Evolutionary conservation across 2,329 filamentous ascomycete species (phyloP).

Genomic region (Lecanicillium sp.): DNA sequence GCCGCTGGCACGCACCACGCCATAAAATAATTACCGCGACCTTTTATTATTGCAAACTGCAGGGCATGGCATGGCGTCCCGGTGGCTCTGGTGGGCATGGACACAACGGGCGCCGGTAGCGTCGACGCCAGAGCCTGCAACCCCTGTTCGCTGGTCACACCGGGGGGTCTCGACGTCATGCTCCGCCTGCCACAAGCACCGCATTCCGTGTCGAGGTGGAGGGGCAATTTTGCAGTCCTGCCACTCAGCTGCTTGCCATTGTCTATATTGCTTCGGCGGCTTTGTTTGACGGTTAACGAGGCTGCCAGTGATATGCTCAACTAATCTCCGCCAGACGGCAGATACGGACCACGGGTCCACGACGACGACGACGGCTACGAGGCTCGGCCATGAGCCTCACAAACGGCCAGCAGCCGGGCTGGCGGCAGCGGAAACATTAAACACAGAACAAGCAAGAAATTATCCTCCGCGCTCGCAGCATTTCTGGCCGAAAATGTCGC

Average conservation of each 20-base stretch:
- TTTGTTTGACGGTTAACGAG: too few relatives aligned
- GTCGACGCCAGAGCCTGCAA: not conserved
- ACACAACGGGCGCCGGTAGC: conserved; percentile 12
- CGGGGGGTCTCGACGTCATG: conserved; percentile 13
- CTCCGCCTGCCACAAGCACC: conserved; percentile 6
- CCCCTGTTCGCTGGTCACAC: conserved; percentile 13
- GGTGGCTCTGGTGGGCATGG: conserved; percentile 13
- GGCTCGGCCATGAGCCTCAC: too few relatives aligned
- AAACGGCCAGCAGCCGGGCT: not conserved
- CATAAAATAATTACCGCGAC: conserved; percentile 8
- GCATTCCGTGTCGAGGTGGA: not conserved
- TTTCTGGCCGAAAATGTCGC: conserved; percentile 4
- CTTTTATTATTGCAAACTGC: not conserved
- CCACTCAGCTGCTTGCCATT: not conserved
- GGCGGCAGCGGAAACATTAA: conserved; percentile 6
- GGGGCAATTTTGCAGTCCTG: not conserved
- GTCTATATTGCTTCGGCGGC: too few relatives aligned
- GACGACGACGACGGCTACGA: too few relatives aligned
- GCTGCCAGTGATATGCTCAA: too few relatives aligned
- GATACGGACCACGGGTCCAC: too few relatives aligned
- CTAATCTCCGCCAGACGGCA: too few relatives aligned
- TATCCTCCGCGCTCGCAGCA: conserved; percentile 6
- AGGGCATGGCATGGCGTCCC: conserved; percentile 3
- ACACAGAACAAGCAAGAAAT: conserved; percentile 2
- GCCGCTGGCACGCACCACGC: not conserved